Evolutionary conservation across 768 basidiomycete species (phyloP).

Genomic region (Coprinellus aureogranulatus): DNA sequence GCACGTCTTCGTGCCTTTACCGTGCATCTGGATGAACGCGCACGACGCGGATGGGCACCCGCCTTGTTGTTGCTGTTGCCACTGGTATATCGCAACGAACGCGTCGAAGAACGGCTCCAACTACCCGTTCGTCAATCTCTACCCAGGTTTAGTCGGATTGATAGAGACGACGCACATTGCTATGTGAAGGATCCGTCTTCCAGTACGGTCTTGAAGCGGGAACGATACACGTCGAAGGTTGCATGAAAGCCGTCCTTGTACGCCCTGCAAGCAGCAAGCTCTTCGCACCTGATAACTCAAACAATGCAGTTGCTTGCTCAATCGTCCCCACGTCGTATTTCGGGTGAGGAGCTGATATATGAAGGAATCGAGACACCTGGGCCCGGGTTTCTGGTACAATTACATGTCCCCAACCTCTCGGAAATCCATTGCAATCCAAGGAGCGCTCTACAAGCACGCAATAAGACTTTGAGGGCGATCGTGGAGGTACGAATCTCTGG

Average conservation of each 20-base stretch:
- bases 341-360: conserved; percentile 49
- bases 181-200: conserved; percentile 48
- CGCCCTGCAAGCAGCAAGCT: conserved; percentile 44
- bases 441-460: conserved; percentile 31
- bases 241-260: conserved; percentile 30
- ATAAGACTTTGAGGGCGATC: conserved; percentile 19
- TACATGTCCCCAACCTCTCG: conserved; percentile 37
- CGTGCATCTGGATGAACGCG: conserved; percentile 48
- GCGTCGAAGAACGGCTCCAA: conserved; percentile 45
- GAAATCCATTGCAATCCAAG: conserved; percentile 16
- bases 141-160: too few relatives aligned
- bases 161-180: conserved; percentile 28
- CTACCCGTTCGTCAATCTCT: conserved; percentile 20
- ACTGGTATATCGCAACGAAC: conserved; percentile 32
- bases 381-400: conserved; percentile 27
- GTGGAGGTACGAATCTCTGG: conserved; percentile 22
- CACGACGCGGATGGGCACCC: conserved; percentile 41
- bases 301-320: conserved; percentile 40
- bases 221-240: conserved; percentile 31
- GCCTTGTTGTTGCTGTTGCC: conserved; percentile 32
- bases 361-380: conserved; percentile 28
- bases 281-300: conserved; percentile 35
- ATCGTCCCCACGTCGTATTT: conserved; percentile 36
- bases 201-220: conserved; percentile 26
- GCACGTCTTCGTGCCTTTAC: conserved; percentile 40